Percentiles rank a stretch among this genome's conserved stretches.
These are phyloP conservation scores for Erodium trifolium DNA, from an alignment of 441 rosid genomes.

Conservation along the genomic window DNA sequence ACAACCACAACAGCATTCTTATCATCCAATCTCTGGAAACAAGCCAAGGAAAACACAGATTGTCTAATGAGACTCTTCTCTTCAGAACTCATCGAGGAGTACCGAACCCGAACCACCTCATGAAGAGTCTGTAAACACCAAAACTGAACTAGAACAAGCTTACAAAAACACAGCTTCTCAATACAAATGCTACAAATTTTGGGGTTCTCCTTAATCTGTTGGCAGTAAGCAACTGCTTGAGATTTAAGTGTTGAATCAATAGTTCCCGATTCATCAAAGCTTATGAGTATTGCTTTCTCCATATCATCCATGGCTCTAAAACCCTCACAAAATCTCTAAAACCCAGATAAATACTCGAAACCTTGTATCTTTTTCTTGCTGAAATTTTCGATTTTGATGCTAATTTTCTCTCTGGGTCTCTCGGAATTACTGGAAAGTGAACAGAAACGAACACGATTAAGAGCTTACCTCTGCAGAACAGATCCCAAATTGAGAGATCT, in stretches of 20 bases:
- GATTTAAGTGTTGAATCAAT: conserved; percentile 46
- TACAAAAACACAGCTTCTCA: conserved; percentile 57
- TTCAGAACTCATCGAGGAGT: conserved; percentile 37
- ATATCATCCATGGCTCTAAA: conserved; percentile 60
- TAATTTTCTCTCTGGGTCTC: not conserved
- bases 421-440: not conserved
- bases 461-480: not conserved
- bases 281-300: conserved; percentile 69
- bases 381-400: not conserved
- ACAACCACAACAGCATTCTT: conserved; percentile 38
- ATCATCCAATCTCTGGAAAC: conserved; percentile 41
- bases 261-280: conserved; percentile 64
- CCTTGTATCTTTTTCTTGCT: not conserved
- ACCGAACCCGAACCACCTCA: conserved; percentile 51
- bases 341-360: not conserved
- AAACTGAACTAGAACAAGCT: conserved; percentile 72
- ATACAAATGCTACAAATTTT: conserved; percentile 55
- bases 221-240: conserved; percentile 51
- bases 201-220: conserved; percentile 47
- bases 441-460: conserved; percentile 4
- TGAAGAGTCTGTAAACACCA: conserved; percentile 86
- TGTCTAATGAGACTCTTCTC: conserved; percentile 56
- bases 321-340: conserved; percentile 15
- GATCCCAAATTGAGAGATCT: conserved; percentile 5
- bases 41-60: conserved; percentile 61